Conservation (phyloP, 2,329 filamentous ascomycete genomes). For the Hypomyces perniciosus region DNA sequence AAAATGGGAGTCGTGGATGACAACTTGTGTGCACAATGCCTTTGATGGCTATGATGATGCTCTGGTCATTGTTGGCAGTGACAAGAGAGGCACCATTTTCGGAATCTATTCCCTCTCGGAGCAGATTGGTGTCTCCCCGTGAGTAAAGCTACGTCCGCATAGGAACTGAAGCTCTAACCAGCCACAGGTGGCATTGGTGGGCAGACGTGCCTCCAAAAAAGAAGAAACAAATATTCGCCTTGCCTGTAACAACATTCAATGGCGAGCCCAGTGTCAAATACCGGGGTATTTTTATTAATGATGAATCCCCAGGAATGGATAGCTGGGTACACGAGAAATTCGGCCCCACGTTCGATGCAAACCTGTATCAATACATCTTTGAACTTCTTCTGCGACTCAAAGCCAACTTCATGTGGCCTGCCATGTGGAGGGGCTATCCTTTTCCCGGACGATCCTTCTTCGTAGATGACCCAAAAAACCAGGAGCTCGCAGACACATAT, state of each 20-base stretch:
- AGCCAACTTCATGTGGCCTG: conserved; percentile 62
- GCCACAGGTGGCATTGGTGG: conserved; percentile 49
- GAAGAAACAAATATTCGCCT: conserved; percentile 43
- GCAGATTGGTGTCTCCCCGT: conserved; percentile 55
- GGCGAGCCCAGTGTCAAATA: conserved; percentile 53
- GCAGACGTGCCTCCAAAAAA: conserved; percentile 48
- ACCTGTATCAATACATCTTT: conserved; percentile 57
- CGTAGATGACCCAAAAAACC: conserved; percentile 53
- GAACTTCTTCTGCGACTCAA: conserved; percentile 55
- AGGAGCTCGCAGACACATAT: conserved; percentile 54
- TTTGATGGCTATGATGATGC: conserved; percentile 36
- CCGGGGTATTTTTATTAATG: conserved; percentile 57
- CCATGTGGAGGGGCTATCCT: conserved; percentile 53
- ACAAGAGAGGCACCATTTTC: conserved; percentile 55
- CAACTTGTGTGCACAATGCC: conserved; percentile 41
- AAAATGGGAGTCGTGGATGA: conserved; percentile 52
- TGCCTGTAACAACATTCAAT: conserved; percentile 24
- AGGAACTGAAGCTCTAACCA: not conserved
- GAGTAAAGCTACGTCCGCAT: conserved; percentile 3
- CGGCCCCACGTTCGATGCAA: conserved; percentile 43
- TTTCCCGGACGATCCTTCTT: conserved; percentile 52
- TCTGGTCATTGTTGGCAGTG: conserved; percentile 51
- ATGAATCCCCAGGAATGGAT: conserved; percentile 42
- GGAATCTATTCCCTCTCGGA: conserved; percentile 55
- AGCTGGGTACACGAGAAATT: conserved; percentile 48